Base-by-base conservation (phyloP, 208 protist genomes). In the Herpetomonas samuelpessoai region DNA sequence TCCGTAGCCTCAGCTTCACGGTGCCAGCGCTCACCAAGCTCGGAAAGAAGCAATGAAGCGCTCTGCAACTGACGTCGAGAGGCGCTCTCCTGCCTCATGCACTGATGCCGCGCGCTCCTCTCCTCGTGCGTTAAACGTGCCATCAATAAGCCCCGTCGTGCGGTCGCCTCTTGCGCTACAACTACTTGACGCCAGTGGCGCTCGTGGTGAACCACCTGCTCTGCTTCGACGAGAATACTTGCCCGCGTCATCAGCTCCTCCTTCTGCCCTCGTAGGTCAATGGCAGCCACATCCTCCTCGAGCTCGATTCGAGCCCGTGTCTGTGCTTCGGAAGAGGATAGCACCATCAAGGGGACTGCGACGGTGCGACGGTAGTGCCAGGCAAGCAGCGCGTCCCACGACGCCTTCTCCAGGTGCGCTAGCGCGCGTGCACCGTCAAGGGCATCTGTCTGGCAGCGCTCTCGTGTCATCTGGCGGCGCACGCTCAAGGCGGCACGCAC, bases 211-310 rank as follows among this genome's bases (percentile, higher is more conserved):
- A 45, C 39, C 22, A 27, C 27, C 16, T 45, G 3, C 26, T 76
- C 70, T 38, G 21, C 12, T 16, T 2, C n/a, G 10, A 2, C 19
- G 2, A 76, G 19, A 4, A n/a, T 26, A 18, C 21, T 10, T 9
- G 24, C 49, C 35, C 6, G 22, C 9, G 48, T 47, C 50, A 56
- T 45, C 39, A 56, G 62, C 50, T 19, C 3, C 52, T 50, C 21
- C 22, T 56, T 63, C 26, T 68, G 12, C 16, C 60, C 14, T 6
- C 62, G 29, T 26, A 78, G 62, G 21, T 68, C 60, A 28, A 57
- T 38, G 56, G 54, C 58, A 35, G 48, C 53, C 9, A 10, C 39
- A 38, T 58, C 41, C 38, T 63, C 71, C 59, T 68, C 60, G 19
- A 35, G 39, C 24, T 71, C 56, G 22, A 78, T 62, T 2, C 28